phyloP scores from a whole-genome alignment of 805 yeast genomes.

The Vanderwaltozyma polyspora region DNA sequence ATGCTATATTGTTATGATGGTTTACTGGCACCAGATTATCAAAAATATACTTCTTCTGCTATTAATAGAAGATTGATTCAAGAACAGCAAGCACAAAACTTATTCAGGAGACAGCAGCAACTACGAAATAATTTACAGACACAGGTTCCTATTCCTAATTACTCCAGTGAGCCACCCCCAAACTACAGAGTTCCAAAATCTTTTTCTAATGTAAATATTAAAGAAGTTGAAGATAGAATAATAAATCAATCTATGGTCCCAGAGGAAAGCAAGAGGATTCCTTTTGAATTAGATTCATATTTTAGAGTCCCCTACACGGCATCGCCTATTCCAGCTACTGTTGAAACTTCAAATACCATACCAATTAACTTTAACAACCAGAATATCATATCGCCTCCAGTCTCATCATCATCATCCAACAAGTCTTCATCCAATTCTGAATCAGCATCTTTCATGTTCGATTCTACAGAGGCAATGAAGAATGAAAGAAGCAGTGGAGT shows the following conservation, averaged over 20 bases:
- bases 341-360: constrained; percentile 2
- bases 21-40: constrained; percentile 58
- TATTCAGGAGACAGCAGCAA: not conserved
- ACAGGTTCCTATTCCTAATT: no score
- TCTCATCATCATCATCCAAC: constrained; percentile 3
- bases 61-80: constrained; percentile 2
- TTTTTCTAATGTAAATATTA: no score
- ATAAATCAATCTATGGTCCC: no score
- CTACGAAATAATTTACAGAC: constrained; percentile 1
- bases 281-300: no score
- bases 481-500: no score
- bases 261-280: no score
- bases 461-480: no score
- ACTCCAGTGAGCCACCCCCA: no score
- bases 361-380: no score
- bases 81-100: constrained; percentile 1
- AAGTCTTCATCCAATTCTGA: not conserved
- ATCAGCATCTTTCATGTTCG: no score
- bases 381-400: not conserved
- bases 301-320: constrained; percentile 65
- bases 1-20: constrained; percentile 85
- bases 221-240: no score
- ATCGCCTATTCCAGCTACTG: constrained; percentile 67
- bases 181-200: no score
- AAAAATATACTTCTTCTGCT: constrained; percentile 41